A percentile compares a stretch with the other conserved stretches of the same genome.
phyloP scores from a whole-genome alignment of 352 stramenopile species.

The Phytophthora litchii region DNA sequence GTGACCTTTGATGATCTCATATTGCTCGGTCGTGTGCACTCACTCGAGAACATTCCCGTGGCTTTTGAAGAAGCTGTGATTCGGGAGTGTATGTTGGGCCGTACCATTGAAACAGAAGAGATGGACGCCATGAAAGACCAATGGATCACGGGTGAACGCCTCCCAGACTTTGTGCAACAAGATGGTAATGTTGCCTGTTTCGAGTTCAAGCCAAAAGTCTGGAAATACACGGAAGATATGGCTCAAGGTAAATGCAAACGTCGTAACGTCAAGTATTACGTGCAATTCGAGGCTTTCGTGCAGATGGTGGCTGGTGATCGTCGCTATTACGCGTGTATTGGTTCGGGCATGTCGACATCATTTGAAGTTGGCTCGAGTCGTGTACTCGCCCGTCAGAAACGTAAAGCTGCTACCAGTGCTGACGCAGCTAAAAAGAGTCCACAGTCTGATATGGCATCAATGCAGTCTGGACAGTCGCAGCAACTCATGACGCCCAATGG shows the following conservation, averaged over 20 bases:
- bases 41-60: constrained; percentile 82
- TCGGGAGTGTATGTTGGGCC: constrained; percentile 83
- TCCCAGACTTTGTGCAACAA: constrained; percentile 87
- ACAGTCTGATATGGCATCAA: constrained; percentile 36
- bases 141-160: constrained; percentile 83
- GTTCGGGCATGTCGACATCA: constrained; percentile 84
- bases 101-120: constrained; percentile 73
- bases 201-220: constrained; percentile 90
- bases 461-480: constrained; percentile 33
- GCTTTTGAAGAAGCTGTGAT: constrained; percentile 87
- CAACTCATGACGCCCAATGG: constrained; percentile 39
- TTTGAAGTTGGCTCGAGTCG: constrained; percentile 88
- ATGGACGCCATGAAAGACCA: constrained; percentile 88
- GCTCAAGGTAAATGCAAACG: constrained; percentile 89
- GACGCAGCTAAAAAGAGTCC: constrained; percentile 23
- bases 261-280: constrained; percentile 89
- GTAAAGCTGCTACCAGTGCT: constrained; percentile 71
- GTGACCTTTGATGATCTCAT: constrained; percentile 83
- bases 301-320: constrained; percentile 74
- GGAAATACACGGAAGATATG: constrained; percentile 91
- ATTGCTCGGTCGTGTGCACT: constrained; percentile 82
- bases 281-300: constrained; percentile 89
- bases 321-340: constrained; percentile 86
- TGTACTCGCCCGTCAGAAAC: constrained; percentile 83
- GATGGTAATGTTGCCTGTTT: constrained; percentile 75